Evolutionary conservation across 331 rosid genomes (phyloP).

Genomic region (Pyracantha coccinea): DNA sequence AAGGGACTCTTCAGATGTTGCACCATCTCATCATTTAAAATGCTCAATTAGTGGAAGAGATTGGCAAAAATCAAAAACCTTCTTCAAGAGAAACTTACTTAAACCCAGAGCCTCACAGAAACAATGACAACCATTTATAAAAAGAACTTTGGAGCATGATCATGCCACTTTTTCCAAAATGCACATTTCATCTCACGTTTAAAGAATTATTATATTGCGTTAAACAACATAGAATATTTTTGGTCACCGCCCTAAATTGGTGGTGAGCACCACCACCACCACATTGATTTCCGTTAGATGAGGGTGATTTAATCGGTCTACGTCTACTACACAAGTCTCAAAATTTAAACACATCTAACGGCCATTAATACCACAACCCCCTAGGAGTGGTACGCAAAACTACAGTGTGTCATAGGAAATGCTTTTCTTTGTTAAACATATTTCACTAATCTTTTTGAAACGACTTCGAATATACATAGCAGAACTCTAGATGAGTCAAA

Average conservation of each 20-base stretch:
- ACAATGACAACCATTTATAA: neutral
- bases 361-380: too few species aligned
- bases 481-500: neutral
- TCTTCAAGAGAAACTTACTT: neutral
- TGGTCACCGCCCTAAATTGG: neutral
- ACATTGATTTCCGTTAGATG: neutral
- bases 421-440: neutral
- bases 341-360: too few species aligned
- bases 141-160: neutral
- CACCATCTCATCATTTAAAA: too few species aligned
- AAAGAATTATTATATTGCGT: too few species aligned
- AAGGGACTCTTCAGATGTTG: neutral
- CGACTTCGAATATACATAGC: neutral
- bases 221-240: too few species aligned
- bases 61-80: too few species aligned
- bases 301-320: neutral
- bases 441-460: neutral
- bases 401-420: neutral
- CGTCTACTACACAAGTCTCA: neutral
- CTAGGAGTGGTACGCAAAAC: neutral
- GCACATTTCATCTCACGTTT: neutral
- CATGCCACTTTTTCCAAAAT: neutral
- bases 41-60: too few species aligned
- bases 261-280: neutral
- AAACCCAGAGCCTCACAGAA: too few species aligned